Evolutionary conservation across 345 rosid genomes (phyloP), one percentile per base, ranked within the genome.

Genomic region (Eutrema heterophyllum): DNA sequence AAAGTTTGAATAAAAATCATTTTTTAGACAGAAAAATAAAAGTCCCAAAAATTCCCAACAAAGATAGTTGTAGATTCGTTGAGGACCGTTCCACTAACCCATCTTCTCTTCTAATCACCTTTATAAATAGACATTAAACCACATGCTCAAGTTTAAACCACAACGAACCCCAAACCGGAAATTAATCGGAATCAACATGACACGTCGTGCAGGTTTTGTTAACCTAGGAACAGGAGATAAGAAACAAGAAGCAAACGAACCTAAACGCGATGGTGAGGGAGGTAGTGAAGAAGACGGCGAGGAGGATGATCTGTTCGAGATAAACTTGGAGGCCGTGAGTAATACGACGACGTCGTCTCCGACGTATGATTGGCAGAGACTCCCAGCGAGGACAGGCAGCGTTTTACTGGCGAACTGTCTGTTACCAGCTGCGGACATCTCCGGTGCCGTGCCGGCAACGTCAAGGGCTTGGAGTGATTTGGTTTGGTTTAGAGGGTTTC

Each of bases 1-100:
- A n/a, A n/a, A n/a, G n/a, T n/a, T n/a, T n/a, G n/a, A n/a, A n/a
- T n/a, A n/a, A n/a, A n/a, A n/a, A n/a, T n/a, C n/a, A n/a, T n/a
- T n/a, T n/a, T n/a, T n/a, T n/a, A n/a, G n/a, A n/a, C n/a, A n/a
- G n/a, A n/a, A n/a, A n/a, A n/a, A n/a, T n/a, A n/a, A 1, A 46
- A 74, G 72, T 29, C 45, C 59, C 27, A 52, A 41, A 75, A 68
- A 7, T 49, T 67, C 78, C 51, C 60, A 74, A 74, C 78, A 57
- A 74, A 67, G 29, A 74, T 67, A 66, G 78, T 48, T 75, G 79
- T 30, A 64, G 32, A 40, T 70, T 76, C 67, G 80, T 64, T 77
- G 76, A 58, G 67, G 50, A 65, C 76, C 68, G 80, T 57, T 77
- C 71, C 55, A 57, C 80, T 77, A 8, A 71, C 80, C 76, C 68